Percentiles rank a stretch among this genome's conserved stretches.
phyloP scores from a whole-genome alignment of 208 protist species.

The Crithidia acanthocephali region DNA sequence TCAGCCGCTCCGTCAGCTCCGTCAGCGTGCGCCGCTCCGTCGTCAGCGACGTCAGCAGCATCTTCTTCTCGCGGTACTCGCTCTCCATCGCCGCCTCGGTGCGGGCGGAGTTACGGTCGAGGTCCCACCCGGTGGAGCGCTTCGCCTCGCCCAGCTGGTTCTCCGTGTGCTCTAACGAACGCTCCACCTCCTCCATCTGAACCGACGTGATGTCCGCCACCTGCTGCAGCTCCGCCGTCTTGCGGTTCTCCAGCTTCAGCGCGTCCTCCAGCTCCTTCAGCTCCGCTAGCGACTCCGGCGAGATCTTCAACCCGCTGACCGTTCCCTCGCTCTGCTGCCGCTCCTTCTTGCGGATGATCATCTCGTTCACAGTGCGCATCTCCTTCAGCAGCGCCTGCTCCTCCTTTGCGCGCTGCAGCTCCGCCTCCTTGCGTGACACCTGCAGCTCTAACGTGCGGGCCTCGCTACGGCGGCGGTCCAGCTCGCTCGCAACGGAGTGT shows the following conservation, averaged over 20 bases:
- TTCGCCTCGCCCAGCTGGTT: slow-evolving; percentile 56
- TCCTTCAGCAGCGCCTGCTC: slow-evolving; percentile 80
- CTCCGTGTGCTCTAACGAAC: slow-evolving; percentile 51
- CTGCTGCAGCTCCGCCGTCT: slow-evolving; percentile 63
- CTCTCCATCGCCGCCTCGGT: slow-evolving; percentile 39
- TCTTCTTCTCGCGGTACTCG: slow-evolving; percentile 52
- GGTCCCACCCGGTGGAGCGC: slow-evolving; percentile 61
- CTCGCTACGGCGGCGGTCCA: slow-evolving; percentile 61
- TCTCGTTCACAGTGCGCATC: slow-evolving; percentile 77
- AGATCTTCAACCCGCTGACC: slow-evolving; percentile 56
- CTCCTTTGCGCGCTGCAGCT: slow-evolving; percentile 79
- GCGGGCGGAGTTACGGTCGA: slow-evolving; percentile 26
- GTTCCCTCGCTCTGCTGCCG: slow-evolving; percentile 29
- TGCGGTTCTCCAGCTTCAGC: slow-evolving; percentile 72
- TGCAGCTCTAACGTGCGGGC: slow-evolving; percentile 71
- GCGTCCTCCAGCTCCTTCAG: slow-evolving; percentile 68
- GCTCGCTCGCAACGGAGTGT: slow-evolving; percentile 37
- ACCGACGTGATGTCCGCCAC: slow-evolving; percentile 44
- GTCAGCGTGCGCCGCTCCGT: slow-evolving; percentile 33
- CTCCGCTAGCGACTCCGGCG: slow-evolving; percentile 59
- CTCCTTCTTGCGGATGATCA: slow-evolving; percentile 73
- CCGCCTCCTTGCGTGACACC: slow-evolving; percentile 68
- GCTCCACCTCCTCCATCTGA: slow-evolving; percentile 69
- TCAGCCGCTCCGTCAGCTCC: slow-evolving; percentile 52
- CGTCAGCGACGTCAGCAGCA: slow-evolving; percentile 37